Evolutionary conservation across 176 grass and related monocot genomes (phyloP).

Genomic region (Poa annua): DNA sequence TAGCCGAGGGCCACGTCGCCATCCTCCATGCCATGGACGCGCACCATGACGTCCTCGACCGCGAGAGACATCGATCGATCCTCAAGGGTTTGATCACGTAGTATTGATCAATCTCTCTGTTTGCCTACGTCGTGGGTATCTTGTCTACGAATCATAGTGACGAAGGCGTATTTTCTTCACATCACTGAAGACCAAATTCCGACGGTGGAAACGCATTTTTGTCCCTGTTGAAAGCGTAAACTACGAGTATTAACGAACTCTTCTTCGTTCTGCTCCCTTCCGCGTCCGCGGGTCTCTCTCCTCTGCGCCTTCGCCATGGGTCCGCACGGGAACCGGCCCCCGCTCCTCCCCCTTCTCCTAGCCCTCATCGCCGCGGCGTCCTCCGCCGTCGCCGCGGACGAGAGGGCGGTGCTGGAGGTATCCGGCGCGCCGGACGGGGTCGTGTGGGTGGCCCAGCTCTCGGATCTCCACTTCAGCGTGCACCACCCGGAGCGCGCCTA

Average conservation of each 20-base stretch:
- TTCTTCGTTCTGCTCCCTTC: neutral
- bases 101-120: too few relatives aligned
- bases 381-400: neutral
- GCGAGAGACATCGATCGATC: too few relatives aligned
- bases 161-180: too few relatives aligned
- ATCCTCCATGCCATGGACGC: neutral
- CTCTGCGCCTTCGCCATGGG: slow-evolving; percentile 35
- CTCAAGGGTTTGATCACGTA: too few relatives aligned
- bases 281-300: too few relatives aligned
- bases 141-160: too few relatives aligned
- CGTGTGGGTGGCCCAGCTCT: slow-evolving; percentile 87
- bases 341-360: slow-evolving; percentile 40
- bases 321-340: neutral
- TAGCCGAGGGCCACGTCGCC: neutral
- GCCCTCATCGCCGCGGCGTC: slow-evolving; percentile 10
- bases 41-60: neutral
- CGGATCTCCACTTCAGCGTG: slow-evolving; percentile 98
- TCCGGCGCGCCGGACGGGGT: slow-evolving; percentile 66
- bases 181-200: too few relatives aligned
- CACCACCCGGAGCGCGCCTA: slow-evolving; percentile 89
- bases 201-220: too few relatives aligned
- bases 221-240: too few relatives aligned
- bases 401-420: slow-evolving; percentile 56
- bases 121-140: too few relatives aligned
- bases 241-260: too few relatives aligned